These are phyloP conservation scores for Linnemannia schmuckeri DNA, from an alignment of 192 early-diverging fungal genomes.

Conservation along the genomic window DNA sequence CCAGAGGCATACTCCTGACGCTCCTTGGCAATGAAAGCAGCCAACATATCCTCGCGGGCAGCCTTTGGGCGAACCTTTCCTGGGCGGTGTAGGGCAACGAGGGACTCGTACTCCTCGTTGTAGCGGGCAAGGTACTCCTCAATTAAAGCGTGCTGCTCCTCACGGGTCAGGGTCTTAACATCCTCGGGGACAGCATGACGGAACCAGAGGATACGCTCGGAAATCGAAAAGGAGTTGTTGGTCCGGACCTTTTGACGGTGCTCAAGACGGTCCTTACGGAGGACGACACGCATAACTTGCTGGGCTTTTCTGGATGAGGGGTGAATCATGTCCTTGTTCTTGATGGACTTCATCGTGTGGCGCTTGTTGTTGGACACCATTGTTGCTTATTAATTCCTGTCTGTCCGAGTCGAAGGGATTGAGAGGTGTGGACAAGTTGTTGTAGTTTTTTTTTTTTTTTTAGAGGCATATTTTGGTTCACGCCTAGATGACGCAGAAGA, in stretches of 20 bases:
- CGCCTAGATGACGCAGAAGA: background rate
- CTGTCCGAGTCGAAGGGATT: background rate
- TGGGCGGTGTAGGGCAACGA: constrained; percentile 55
- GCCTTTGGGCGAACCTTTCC: constrained; percentile 62
- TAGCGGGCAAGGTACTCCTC: constrained; percentile 62
- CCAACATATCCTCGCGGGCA: constrained; percentile 57
- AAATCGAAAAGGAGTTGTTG: constrained; percentile 37
- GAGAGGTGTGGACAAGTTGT: background rate
- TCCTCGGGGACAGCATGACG: constrained; percentile 65
- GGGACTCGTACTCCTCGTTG: constrained; percentile 61
- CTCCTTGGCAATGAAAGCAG: constrained; percentile 60
- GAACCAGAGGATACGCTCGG: constrained; percentile 69
- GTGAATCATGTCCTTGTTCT: constrained; percentile 67
- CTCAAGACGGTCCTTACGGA: constrained; percentile 64
- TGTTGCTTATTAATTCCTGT: background rate
- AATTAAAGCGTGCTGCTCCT: constrained; percentile 32
- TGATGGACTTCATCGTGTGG: constrained; percentile 70
- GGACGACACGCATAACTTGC: constrained; percentile 62
- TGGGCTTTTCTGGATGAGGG: constrained; percentile 70
- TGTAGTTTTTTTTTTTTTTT: background rate
- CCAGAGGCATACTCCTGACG: constrained; percentile 64
- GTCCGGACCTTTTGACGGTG: constrained; percentile 51
- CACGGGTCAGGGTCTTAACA: constrained; percentile 18
- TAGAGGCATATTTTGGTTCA: background rate
- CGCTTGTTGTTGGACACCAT: constrained; percentile 67